phyloP scores from a whole-genome alignment of 768 basidiomycete genomes.

The Gloeopeniophorella convolvens region DNA sequence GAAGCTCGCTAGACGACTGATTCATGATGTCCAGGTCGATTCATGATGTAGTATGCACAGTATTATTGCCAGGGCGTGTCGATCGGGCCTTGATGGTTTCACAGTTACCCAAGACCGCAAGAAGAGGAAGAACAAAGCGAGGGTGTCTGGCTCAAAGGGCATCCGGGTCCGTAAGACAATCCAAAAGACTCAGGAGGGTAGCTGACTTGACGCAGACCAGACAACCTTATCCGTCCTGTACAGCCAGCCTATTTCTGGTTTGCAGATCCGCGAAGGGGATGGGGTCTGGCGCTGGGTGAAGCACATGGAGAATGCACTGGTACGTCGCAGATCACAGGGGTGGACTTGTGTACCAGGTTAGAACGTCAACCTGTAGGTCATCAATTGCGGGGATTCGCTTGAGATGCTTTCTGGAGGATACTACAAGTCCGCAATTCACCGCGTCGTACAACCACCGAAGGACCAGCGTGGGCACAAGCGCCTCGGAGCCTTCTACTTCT shows the following conservation, averaged over 20 bases:
- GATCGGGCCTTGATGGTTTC: background rate
- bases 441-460: slow-evolving; percentile 30
- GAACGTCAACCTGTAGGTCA: slow-evolving; percentile 27
- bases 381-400: slow-evolving; percentile 30
- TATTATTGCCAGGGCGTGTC: background rate
- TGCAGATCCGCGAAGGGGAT: slow-evolving; percentile 30
- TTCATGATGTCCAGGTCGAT: slow-evolving; percentile 37
- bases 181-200: background rate
- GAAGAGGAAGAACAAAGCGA: slow-evolving; percentile 26
- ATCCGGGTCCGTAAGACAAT: slow-evolving; percentile 23
- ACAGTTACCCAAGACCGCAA: slow-evolving; percentile 28
- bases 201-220: slow-evolving; percentile 22
- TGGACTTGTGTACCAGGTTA: no score
- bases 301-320: slow-evolving; percentile 30
- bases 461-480: slow-evolving; percentile 29
- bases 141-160: slow-evolving; percentile 33
- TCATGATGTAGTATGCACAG: slow-evolving; percentile 54
- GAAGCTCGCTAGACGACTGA: background rate
- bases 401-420: slow-evolving; percentile 30
- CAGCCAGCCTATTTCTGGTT: slow-evolving; percentile 30
- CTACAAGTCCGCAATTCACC: slow-evolving; percentile 32
- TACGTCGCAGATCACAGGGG: slow-evolving; percentile 17
- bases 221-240: slow-evolving; percentile 29
- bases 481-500: slow-evolving; percentile 32
- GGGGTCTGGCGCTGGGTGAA: slow-evolving; percentile 31